phyloP scores from a whole-genome alignment of 106 monocot species.

The Apostasia ramifera region DNA sequence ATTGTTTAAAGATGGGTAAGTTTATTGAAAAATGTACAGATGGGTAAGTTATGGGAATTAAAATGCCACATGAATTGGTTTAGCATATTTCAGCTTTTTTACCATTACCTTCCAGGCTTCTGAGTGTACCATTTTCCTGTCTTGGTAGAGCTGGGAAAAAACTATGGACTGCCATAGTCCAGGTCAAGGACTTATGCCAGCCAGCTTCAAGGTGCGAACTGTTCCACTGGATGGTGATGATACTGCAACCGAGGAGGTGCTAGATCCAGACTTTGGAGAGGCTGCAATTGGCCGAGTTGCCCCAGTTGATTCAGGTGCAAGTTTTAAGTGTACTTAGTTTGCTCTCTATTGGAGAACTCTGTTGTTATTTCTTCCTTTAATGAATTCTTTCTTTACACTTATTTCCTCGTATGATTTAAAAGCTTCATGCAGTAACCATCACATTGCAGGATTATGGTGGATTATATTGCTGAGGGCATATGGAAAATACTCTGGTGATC shows the following conservation, averaged over 20 bases:
- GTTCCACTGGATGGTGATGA: conserved; percentile 95
- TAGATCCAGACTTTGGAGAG: conserved; percentile 99
- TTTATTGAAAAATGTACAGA: no score
- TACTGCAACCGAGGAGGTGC: conserved; percentile 81
- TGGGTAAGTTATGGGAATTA: no score
- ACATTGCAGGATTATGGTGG: conserved; percentile 85
- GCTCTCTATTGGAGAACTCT: no score
- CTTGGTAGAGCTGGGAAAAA: conserved; percentile 95
- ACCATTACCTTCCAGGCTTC: not conserved
- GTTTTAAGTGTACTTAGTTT: conserved; percentile 2
- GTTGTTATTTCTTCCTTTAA: no score
- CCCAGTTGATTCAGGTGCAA: conserved; percentile 93
- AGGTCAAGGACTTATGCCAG: conserved; percentile 97
- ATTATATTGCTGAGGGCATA: conserved; percentile 94
- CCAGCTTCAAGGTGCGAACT: conserved; percentile 96
- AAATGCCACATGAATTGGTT: no score
- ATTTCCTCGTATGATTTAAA: no score
- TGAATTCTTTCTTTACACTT: no score
- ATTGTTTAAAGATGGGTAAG: no score
- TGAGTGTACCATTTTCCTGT: not conserved
- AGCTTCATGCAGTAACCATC: not conserved
- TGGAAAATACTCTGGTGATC: conserved; percentile 96
- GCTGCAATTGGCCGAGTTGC: conserved; percentile 96
- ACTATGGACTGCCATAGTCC: conserved; percentile 99
- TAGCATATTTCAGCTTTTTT: no score